Conservation (phyloP, 225 moss, liverwort and hornwort genomes). For the Antitrichia curtipendula region DNA sequence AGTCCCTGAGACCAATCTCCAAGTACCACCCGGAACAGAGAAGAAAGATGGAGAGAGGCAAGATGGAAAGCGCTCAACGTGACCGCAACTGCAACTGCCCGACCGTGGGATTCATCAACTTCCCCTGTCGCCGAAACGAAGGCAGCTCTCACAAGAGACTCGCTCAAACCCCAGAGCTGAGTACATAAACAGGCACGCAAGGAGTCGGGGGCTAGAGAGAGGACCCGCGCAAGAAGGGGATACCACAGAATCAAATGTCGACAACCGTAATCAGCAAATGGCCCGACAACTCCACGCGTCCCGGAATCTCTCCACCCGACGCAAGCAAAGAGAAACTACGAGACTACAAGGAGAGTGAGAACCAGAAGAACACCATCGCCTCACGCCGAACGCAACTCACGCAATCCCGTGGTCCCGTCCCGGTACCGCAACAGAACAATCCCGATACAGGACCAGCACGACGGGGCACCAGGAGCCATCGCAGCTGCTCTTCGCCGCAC, state of each 20-base stretch:
- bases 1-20: neutral
- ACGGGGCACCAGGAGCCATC: neutral
- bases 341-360: neutral
- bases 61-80: neutral
- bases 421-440: neutral
- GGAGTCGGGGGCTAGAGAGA: neutral
- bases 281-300: neutral
- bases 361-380: neutral
- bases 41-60: neutral
- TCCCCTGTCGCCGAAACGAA: neutral
- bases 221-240: neutral
- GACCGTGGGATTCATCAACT: constrained; percentile 8
- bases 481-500: neutral
- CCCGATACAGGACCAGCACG: neutral
- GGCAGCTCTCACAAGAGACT: neutral
- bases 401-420: neutral
- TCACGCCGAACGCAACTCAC: neutral
- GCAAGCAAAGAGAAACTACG: neutral
- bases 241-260: neutral
- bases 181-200: neutral
- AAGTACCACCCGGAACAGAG: neutral
- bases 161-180: neutral
- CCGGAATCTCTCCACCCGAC: neutral
- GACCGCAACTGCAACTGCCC: neutral
- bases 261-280: neutral